These are phyloP conservation scores for Lasiosphaeria hispida DNA, from an alignment of 495 filamentous ascomycete species.

Conservation along the genomic window DNA sequence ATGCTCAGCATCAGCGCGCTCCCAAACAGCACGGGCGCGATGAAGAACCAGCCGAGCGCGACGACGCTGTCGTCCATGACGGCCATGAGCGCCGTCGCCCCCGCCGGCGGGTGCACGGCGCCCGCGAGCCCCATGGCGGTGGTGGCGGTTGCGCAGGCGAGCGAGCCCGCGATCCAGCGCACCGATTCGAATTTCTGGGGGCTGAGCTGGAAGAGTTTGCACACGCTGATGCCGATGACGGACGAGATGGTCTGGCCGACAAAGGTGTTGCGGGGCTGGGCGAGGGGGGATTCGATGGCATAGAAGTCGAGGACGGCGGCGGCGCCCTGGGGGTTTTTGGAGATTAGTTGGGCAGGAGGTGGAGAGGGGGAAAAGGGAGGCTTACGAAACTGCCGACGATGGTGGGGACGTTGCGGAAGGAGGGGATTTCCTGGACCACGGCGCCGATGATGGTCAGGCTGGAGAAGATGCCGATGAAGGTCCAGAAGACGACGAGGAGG, in stretches of 20 bases:
- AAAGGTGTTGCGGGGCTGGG: constrained; percentile 77
- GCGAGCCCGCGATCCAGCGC: constrained; percentile 65
- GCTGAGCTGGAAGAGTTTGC: constrained; percentile 67
- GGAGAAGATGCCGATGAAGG: constrained; percentile 53
- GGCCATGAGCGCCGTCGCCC: constrained; percentile 80
- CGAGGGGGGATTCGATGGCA: constrained; percentile 74
- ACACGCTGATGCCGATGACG: constrained; percentile 60
- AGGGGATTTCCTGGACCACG: constrained; percentile 36
- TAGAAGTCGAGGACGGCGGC: constrained; percentile 74
- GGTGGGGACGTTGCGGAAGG: constrained; percentile 41
- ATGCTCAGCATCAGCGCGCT: constrained; percentile 62
- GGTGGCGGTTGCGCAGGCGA: constrained; percentile 67
- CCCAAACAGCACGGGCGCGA: constrained; percentile 66
- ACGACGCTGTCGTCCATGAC: constrained; percentile 57
- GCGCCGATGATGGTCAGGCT: constrained; percentile 48
- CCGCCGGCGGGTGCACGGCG: constrained; percentile 83
- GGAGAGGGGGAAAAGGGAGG: neutral
- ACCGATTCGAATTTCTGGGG: constrained; percentile 51
- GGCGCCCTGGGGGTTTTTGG: constrained; percentile 54
- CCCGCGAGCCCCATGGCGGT: constrained; percentile 72
- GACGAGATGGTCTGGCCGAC: constrained; percentile 69
- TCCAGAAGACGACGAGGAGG: constrained; percentile 48
- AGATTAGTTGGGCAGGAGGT: neutral
- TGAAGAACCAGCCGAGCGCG: constrained; percentile 68
- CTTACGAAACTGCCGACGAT: constrained; percentile 54